Evolutionary conservation across 345 rosid species (phyloP), one percentile per base, ranked within the genome.

Genomic region (Erodium maritimum): DNA sequence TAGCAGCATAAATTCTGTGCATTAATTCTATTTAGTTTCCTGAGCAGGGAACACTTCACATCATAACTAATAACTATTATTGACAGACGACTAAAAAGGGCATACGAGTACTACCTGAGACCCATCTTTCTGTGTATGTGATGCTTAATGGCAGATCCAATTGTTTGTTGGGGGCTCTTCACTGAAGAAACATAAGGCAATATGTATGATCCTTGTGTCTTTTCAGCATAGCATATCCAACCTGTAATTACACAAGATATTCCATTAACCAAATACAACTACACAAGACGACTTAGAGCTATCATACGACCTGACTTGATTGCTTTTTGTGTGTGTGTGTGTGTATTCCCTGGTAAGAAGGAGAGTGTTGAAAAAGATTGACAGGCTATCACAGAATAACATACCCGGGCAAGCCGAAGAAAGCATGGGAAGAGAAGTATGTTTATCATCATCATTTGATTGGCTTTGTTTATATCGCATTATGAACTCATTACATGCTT

Each of bases 191-290:
- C 69, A 64, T 83, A 77, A 8, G 97, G 99, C 50, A 93, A 79
- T 71, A 93, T 74, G 72, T 70, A 87, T 1, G 96, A 85, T 55
- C 96, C 99, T 62, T 80, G 84, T 77, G 79, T 80, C 62, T 93
- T 93, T 67, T 93, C 99, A 62, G 96, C 99, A 72, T 93, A 90
- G 76, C 99, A 93, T 60, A 93, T 81, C 99, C 99, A 93, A 77
- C 97, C 96, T 93, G 82, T 24, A 66, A 73, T 65, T 52, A 65
- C 20, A 66, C 24, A 74, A 42, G 18, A 5, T 59, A 50, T 33
- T 52, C 19, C 50, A 62, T 46, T 48, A 52, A 37, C 17, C 8
- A 53, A 54, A 62, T 29, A 29, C 37, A 29, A 29, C 37, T 29
- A 6, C 37, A 29, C 37, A 29, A 29, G 8, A 29, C 5, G 5